Evolutionary conservation across 1,139 yeast species (phyloP).

Genomic region (Blastobotrys aristatus): DNA sequence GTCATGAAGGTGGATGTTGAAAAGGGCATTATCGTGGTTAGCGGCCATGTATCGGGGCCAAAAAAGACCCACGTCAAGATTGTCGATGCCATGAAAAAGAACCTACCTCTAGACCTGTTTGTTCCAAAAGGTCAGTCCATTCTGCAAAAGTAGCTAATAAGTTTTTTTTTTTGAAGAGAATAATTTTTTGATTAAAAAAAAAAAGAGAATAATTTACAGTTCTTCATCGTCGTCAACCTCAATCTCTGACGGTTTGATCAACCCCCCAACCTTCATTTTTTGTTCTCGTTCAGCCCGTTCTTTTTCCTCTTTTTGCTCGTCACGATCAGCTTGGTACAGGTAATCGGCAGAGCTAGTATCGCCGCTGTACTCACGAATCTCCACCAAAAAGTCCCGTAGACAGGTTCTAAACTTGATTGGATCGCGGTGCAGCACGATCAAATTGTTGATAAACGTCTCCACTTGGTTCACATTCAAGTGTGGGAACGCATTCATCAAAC

Average conservation of each 20-base stretch:
- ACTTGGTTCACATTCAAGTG: conserved; percentile 83
- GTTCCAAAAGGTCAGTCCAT: conserved; percentile 12
- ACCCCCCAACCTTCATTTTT: conserved; percentile 87
- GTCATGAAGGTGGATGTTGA: conserved; percentile 77
- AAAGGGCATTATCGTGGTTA: conserved; percentile 73
- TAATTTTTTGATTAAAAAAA: not conserved
- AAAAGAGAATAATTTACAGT: conserved; percentile 1
- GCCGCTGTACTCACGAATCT: conserved; percentile 93
- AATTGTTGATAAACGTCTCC: conserved; percentile 69
- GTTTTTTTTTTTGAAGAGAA: too few species aligned
- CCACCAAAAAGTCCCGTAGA: conserved; percentile 92
- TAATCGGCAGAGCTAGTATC: conserved; percentile 75
- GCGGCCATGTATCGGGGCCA: conserved; percentile 92
- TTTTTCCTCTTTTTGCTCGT: conserved; percentile 66
- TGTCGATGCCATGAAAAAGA: conserved; percentile 62
- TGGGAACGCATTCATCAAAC: conserved; percentile 83
- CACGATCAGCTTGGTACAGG: conserved; percentile 90
- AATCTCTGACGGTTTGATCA: conserved; percentile 93
- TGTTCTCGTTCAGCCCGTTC: conserved; percentile 67
- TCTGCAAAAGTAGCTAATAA: not conserved
- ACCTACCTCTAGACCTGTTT: conserved; percentile 20
- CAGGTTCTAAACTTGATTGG: conserved; percentile 74
- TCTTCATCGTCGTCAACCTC: conserved; percentile 49
- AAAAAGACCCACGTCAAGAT: conserved; percentile 68
- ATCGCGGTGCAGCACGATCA: conserved; percentile 65